A percentile compares a stretch with the other conserved stretches of the same genome.
Conservation (phyloP, 495 filamentous ascomycete species). For the Penicilliopsis zonata region DNA sequence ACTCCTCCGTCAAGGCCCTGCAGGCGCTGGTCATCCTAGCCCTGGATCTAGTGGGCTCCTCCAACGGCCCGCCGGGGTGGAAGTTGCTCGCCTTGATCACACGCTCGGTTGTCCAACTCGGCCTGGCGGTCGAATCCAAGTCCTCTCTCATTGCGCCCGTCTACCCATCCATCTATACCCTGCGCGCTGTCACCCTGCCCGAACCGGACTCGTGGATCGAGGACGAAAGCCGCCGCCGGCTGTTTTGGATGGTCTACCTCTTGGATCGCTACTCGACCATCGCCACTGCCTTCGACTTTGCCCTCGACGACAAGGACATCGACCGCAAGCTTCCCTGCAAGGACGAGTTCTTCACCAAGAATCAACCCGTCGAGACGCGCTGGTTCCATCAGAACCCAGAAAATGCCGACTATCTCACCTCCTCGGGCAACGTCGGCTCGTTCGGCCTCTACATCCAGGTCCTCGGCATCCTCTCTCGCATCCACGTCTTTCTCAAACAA, state of each 20-base stretch:
- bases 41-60: conserved; percentile 64
- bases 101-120: conserved; percentile 72
- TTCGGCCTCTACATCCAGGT: conserved; percentile 84
- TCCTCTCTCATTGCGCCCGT: conserved; percentile 61
- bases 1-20: conserved; percentile 75
- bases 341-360: conserved; percentile 74
- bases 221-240: conserved; percentile 66
- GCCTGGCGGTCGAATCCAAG: conserved; percentile 66
- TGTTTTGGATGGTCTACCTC: conserved; percentile 91
- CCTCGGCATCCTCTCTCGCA: conserved; percentile 70
- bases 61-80: conserved; percentile 79
- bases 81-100: conserved; percentile 81
- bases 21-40: conserved; percentile 78
- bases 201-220: conserved; percentile 79
- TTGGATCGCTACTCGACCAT: conserved; percentile 82
- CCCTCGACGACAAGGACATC: conserved; percentile 76
- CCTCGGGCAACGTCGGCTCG: conserved; percentile 69
- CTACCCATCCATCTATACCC: conserved; percentile 74
- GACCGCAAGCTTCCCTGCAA: conserved; percentile 77
- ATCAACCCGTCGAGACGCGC: conserved; percentile 69
- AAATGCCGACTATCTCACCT: conserved; percentile 49
- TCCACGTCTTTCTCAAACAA: conserved; percentile 74
- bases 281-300: conserved; percentile 82
- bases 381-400: conserved; percentile 55
- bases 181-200: conserved; percentile 68